Base-by-base conservation (phyloP, 805 yeast species). In the Jamesozyma jinghongensis region DNA sequence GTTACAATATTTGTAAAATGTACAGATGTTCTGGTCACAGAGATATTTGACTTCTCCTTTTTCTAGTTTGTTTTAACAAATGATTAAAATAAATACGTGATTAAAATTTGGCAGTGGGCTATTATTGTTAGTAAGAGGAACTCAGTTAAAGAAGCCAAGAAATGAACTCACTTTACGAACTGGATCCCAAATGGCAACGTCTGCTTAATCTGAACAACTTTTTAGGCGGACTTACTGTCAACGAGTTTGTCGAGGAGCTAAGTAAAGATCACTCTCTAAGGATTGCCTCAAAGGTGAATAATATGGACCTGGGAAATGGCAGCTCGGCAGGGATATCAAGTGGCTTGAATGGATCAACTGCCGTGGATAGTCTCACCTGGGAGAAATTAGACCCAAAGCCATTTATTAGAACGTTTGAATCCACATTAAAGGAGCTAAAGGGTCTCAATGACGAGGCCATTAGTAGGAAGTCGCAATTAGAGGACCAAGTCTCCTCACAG, bases 401-500 rank as follows among this genome's bases (percentile, higher is more conserved):
- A 2, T 92, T 85, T 57, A 90, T 90, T 36, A 74, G 96, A 50
- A 85, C 95, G 0, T 88, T 92, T 59, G 97, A 90, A 57, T 77
- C 88, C 1, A 85, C 92, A 2, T 66, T 87, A 34, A 70, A 77
- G 35, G 90, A 85, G 53, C 66, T 90, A 48, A 74, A 77, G 51
- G 69, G 68, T 37, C 62, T 92, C 33, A 70, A 70, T 35, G 73
- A 70, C 1, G 81, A 81, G 34, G 75, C 87, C 3, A 56, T 62
- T 4, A 57, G 60, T 13, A 70, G 70, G 40, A 79, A 77, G 46
- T 63, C 63, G 3, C 62, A 63, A n/a, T 67, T 79, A 18, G 81
- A 74, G 36, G 64, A 63, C 16, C 77, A 75, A 16, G 85, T 81
- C 1, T 70, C 74, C 3, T 66, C 69, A 18, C 74, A 70, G 46